These are phyloP conservation scores for Brassica incana DNA, from an alignment of 345 rosid genomes.

Conservation along the genomic window DNA sequence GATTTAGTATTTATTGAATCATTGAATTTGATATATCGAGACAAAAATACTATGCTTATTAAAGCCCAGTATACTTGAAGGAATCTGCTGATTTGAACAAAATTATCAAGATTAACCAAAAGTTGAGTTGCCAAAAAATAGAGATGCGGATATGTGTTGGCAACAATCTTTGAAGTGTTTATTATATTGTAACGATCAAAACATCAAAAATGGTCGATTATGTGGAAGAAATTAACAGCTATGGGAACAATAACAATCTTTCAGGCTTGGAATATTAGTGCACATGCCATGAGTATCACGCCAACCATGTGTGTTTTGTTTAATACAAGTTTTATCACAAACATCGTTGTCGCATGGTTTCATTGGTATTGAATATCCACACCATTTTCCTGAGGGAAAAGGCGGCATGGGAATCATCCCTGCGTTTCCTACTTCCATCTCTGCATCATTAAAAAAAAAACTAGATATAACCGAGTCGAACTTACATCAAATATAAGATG, in stretches of 20 bases:
- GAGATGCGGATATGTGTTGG: not conserved
- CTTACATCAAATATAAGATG: not conserved
- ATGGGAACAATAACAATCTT: conserved; percentile 29
- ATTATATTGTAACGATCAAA: not conserved
- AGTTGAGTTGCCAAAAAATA: not conserved
- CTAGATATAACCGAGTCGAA: not conserved
- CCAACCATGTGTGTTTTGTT: conserved; percentile 2
- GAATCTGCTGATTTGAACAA: not conserved
- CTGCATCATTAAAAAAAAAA: not conserved
- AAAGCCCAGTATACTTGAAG: not conserved
- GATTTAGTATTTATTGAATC: not conserved
- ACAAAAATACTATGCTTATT: not conserved
- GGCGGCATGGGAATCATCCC: not conserved
- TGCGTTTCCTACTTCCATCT: not conserved
- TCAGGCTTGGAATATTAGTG: not conserved
- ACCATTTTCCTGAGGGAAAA: not conserved
- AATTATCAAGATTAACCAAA: not conserved
- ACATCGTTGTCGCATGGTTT: not conserved
- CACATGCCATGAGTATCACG: conserved; percentile 2
- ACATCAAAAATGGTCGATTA: not conserved
- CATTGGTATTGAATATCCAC: not conserved
- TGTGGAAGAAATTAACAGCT: conserved; percentile 12
- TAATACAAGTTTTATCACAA: not conserved
- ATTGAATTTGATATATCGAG: not conserved
- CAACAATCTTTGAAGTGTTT: not conserved